phyloP scores from a whole-genome alignment of 352 stramenopile genomes.

The Phytophthora uliginosa region DNA sequence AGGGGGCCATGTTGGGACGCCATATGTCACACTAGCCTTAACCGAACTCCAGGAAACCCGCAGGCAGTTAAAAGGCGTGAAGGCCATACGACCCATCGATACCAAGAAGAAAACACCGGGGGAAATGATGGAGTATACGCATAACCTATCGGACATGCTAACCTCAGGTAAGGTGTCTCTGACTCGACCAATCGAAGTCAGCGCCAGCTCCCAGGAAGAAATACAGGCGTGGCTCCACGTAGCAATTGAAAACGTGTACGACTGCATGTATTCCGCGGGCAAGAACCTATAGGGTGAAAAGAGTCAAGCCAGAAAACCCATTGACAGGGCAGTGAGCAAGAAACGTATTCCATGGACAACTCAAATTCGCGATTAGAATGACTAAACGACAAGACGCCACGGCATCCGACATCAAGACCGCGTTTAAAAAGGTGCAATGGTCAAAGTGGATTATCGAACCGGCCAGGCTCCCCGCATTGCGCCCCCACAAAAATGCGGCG shows the following conservation, averaged over 20 bases:
- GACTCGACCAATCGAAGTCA: not conserved
- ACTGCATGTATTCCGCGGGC: not conserved
- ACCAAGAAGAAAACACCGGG: not conserved
- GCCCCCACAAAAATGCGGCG: not conserved
- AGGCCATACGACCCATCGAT: not conserved
- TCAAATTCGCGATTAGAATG: not conserved
- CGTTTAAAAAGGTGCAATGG: not conserved
- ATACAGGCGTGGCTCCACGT: not conserved
- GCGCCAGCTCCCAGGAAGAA: not conserved
- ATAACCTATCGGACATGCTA: not conserved
- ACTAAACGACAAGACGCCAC: not conserved
- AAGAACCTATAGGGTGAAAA: not conserved
- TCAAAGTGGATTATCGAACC: not conserved
- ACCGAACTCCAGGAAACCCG: not conserved
- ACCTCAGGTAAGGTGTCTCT: not conserved
- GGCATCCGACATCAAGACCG: not conserved
- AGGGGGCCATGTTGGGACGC: not conserved
- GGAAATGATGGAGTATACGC: constrained; percentile 1
- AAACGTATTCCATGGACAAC: not conserved
- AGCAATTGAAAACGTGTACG: not conserved
- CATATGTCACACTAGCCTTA: not conserved
- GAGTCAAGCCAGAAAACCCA: not conserved
- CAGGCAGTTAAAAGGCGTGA: not conserved
- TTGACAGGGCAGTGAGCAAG: not conserved
- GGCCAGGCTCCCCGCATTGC: not conserved